Conservation (phyloP, 2,329 filamentous ascomycete genomes). For the Cladophialophora chaetospira region DNA sequence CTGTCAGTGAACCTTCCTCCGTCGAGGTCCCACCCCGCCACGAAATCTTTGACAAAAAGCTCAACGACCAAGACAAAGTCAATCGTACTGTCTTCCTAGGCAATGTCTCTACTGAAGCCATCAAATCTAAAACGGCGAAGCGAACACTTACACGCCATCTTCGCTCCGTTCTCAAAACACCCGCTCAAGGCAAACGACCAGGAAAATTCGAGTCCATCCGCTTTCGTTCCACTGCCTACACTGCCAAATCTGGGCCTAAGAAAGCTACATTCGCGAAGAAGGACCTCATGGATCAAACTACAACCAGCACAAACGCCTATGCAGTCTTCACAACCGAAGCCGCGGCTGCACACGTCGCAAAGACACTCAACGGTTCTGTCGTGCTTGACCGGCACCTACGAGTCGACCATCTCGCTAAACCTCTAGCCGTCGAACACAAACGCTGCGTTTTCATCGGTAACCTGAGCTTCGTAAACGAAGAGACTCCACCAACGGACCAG, state of each 20-base stretch:
- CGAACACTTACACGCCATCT: constrained; percentile 77
- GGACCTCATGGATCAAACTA: constrained; percentile 85
- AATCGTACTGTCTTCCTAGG: constrained; percentile 87
- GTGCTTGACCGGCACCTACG: constrained; percentile 86
- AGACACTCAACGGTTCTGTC: constrained; percentile 77
- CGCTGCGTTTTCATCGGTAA: constrained; percentile 97
- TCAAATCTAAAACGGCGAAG: constrained; percentile 78
- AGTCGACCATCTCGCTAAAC: constrained; percentile 88
- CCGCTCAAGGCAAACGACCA: constrained; percentile 51
- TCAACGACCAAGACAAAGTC: constrained; percentile 67
- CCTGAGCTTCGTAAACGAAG: constrained; percentile 92
- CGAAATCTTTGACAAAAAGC: constrained; percentile 40
- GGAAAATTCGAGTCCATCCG: constrained; percentile 87
- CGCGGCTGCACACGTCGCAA: constrained; percentile 74
- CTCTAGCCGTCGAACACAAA: constrained; percentile 76
- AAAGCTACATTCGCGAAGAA: constrained; percentile 93
- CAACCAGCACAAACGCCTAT: constrained; percentile 92
- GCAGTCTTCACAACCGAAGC: constrained; percentile 77
- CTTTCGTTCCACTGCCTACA: constrained; percentile 90
- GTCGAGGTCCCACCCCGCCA: constrained; percentile 39
- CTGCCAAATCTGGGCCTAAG: constrained; percentile 75
- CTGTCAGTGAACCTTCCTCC: constrained; percentile 30
- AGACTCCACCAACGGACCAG: constrained; percentile 64
- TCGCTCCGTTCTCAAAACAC: constrained; percentile 67
- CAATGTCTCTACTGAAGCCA: constrained; percentile 82